phyloP scores from a whole-genome alignment of 1,284 basidiomycete genomes.

The Bjerkandera adusta region DNA sequence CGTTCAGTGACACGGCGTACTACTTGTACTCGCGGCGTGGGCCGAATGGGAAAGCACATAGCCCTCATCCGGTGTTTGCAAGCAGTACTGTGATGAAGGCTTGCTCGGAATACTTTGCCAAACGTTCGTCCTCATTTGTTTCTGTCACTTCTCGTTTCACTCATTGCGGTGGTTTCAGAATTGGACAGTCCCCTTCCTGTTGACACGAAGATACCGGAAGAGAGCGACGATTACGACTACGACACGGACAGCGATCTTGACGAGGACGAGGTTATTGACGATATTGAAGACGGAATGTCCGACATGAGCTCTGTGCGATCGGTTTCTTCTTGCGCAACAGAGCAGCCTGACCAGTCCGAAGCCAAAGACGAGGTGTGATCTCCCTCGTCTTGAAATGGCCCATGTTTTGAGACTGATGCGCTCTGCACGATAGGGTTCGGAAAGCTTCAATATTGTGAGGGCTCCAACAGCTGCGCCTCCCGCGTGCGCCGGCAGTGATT shows the following conservation, averaged over 20 bases:
- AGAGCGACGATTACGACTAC: constrained; percentile 12
- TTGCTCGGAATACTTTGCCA: constrained; percentile 13
- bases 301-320: not conserved
- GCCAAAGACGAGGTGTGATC: too few relatives aligned
- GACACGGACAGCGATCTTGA: constrained; percentile 17
- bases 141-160: not conserved
- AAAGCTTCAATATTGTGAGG: not conserved
- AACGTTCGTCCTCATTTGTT: constrained; percentile 13
- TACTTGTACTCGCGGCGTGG: constrained; percentile 18
- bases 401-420: not conserved
- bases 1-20: constrained; percentile 20
- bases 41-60: constrained; percentile 12
- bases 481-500: not conserved
- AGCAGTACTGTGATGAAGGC: constrained; percentile 18
- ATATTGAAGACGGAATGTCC: not conserved
- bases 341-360: not conserved
- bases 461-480: not conserved
- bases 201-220: not conserved
- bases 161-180: constrained; percentile 1
- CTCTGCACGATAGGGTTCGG: not conserved
- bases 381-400: too few relatives aligned
- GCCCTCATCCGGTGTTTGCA: constrained; percentile 15
- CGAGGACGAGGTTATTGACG: constrained; percentile 10
- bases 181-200: constrained; percentile 6
- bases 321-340: not conserved